Evolutionary conservation across 495 filamentous ascomycete genomes (phyloP).

Genomic region (Hyaloscypha hepaticicola): DNA sequence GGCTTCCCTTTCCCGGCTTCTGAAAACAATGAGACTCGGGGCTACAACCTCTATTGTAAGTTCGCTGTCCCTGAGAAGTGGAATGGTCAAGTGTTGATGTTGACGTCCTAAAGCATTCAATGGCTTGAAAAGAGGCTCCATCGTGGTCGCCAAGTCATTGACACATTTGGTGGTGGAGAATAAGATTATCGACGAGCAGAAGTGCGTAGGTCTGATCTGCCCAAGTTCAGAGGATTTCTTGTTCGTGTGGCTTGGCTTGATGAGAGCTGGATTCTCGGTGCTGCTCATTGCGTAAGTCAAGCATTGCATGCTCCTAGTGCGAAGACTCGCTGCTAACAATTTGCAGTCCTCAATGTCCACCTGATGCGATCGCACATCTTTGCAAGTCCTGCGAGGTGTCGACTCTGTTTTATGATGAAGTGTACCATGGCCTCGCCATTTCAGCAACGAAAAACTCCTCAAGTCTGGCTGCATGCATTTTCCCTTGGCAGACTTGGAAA

Average conservation of each 20-base stretch:
- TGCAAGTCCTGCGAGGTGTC: constrained; percentile 38
- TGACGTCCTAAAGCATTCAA: constrained; percentile 16
- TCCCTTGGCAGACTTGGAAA: constrained; percentile 11
- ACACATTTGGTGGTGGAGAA: background rate
- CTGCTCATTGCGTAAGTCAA: constrained; percentile 54
- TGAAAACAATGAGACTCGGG: constrained; percentile 22
- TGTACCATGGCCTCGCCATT: constrained; percentile 31
- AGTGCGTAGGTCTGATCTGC: constrained; percentile 47
- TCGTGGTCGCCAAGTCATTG: background rate
- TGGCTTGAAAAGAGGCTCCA: constrained; percentile 25
- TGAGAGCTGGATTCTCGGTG: constrained; percentile 46
- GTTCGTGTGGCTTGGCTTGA: constrained; percentile 52
- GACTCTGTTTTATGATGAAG: constrained; percentile 38
- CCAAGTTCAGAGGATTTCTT: constrained; percentile 50
- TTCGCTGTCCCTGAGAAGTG: background rate
- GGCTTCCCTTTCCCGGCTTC: constrained; percentile 39
- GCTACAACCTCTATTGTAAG: constrained; percentile 27
- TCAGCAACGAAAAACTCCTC: background rate
- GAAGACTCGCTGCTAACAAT: constrained; percentile 34
- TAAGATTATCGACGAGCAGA: background rate
- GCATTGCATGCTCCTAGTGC: constrained; percentile 36
- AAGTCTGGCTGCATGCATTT: background rate
- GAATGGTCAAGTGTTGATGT: background rate
- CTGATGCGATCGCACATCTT: constrained; percentile 44
- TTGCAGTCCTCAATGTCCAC: constrained; percentile 48